A percentile compares a stretch with the other conserved stretches of the same genome.
phyloP scores from a whole-genome alignment of 805 yeast species.

The Saccharomycopsis schoenii region DNA sequence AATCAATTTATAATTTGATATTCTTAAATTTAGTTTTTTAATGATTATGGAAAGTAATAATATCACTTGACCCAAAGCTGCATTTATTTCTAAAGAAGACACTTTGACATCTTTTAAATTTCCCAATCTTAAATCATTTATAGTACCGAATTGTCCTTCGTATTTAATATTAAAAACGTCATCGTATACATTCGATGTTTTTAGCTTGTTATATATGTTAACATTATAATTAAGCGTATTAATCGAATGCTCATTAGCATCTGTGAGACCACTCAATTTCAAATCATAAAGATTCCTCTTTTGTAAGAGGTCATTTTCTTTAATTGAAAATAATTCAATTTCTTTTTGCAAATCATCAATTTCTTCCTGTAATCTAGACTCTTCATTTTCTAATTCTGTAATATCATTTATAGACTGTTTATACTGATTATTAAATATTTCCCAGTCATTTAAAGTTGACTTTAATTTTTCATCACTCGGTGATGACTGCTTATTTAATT shows the following conservation, averaged over 20 bases:
- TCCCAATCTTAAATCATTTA: slow-evolving; percentile 80
- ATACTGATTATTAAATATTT: slow-evolving; percentile 30
- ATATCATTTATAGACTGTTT: slow-evolving; percentile 37
- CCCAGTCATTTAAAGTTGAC: slow-evolving; percentile 21
- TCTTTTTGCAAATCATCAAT: slow-evolving; percentile 39
- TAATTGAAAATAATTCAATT: slow-evolving; percentile 34
- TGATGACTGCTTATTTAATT: slow-evolving; percentile 41
- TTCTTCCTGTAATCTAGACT: slow-evolving; percentile 34
- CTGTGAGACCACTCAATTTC: slow-evolving; percentile 38
- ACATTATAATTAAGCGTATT: slow-evolving; percentile 53
- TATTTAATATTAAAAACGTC: slow-evolving; percentile 78
- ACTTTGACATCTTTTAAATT: slow-evolving; percentile 47
- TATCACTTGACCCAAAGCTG: slow-evolving; percentile 80
- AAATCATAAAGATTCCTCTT: slow-evolving; percentile 48
- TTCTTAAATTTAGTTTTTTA: slow-evolving; percentile 42
- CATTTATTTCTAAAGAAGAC: slow-evolving; percentile 86
- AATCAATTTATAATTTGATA: slow-evolving; percentile 52
- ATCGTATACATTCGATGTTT: slow-evolving; percentile 72
- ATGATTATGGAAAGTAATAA: slow-evolving; percentile 57
- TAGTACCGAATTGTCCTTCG: slow-evolving; percentile 78
- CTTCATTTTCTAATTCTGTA: slow-evolving; percentile 29
- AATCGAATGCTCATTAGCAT: slow-evolving; percentile 53
- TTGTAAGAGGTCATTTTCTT: slow-evolving; percentile 37
- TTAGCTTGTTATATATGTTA: slow-evolving; percentile 56
- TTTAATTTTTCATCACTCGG: slow-evolving; percentile 19